phyloP scores from a whole-genome alignment of 2,329 filamentous ascomycete species.

The Diaporthe australafricana region DNA sequence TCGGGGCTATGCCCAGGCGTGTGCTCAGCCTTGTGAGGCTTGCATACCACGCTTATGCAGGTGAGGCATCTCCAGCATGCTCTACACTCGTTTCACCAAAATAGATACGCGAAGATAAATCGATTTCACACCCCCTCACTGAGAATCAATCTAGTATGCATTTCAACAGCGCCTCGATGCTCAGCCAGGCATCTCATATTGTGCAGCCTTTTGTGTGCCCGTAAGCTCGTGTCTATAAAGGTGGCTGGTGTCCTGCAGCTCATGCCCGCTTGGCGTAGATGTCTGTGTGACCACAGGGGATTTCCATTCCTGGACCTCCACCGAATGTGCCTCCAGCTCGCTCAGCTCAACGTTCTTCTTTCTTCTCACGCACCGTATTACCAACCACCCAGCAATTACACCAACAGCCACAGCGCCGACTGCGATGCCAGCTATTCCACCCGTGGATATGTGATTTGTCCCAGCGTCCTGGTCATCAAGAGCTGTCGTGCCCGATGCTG shows the following conservation, averaged over 20 bases:
- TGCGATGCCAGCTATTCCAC: too few species aligned
- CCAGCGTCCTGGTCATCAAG: background rate
- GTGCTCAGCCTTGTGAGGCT: constrained; percentile 2
- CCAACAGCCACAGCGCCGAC: too few species aligned
- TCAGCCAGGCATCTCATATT: background rate
- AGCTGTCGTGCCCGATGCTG: too few species aligned
- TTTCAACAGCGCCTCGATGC: background rate
- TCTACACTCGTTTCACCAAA: background rate
- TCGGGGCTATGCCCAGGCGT: background rate
- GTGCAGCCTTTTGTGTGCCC: background rate
- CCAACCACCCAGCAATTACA: background rate
- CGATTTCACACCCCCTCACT: too few species aligned
- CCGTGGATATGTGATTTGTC: background rate
- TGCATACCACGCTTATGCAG: background rate
- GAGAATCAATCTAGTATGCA: background rate
- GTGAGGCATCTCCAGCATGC: background rate
- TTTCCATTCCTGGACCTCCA: constrained; percentile 13
- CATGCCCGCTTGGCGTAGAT: background rate
- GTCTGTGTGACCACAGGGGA: constrained; percentile 2
- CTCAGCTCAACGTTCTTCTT: background rate
- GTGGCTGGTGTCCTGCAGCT: background rate
- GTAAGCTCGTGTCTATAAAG: background rate
- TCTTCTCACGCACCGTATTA: background rate
- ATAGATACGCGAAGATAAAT: background rate
- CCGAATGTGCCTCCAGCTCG: background rate